Evolutionary conservation across 108 stramenopile genomes (phyloP).

Genomic region (Cyclostephanos tholiformis): DNA sequence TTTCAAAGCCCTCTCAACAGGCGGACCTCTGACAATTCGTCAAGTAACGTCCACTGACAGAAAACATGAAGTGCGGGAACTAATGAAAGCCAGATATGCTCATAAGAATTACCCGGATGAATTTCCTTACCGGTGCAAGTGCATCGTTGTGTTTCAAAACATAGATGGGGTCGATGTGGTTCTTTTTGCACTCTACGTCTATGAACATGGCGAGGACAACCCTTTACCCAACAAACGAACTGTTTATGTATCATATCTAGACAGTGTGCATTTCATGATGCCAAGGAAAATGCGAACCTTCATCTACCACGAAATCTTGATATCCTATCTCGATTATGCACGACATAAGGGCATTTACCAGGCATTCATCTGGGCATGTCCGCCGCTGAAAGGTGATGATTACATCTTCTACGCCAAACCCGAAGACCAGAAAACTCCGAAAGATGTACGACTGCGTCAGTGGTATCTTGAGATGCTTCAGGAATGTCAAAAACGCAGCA

Average conservation of each 20-base stretch:
- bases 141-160: conserved; percentile 91
- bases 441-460: conserved; percentile 85
- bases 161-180: conserved; percentile 92
- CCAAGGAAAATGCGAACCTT: conserved; percentile 89
- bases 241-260: conserved; percentile 92
- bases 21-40: conserved; percentile 81
- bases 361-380: conserved; percentile 99
- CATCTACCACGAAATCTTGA: conserved; percentile 96
- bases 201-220: conserved; percentile 89
- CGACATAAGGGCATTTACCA: conserved; percentile 85
- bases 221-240: conserved; percentile 90
- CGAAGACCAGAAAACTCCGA: conserved; percentile 96
- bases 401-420: conserved; percentile 99
- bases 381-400: conserved; percentile 97
- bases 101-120: conserved; percentile 92
- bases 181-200: conserved; percentile 91
- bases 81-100: conserved; percentile 85
- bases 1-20: conserved; percentile 47
- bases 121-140: conserved; percentile 91
- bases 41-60: conserved; percentile 90
- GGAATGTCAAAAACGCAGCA: conserved; percentile 84
- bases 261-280: conserved; percentile 93
- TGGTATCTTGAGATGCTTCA: conserved; percentile 98
- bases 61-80: conserved; percentile 81
- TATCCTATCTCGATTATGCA: conserved; percentile 93